A percentile compares a stretch with the other conserved stretches of the same genome.
phyloP scores from a whole-genome alignment of 2,329 filamentous ascomycete species.

The Diaporthe vexans region DNA sequence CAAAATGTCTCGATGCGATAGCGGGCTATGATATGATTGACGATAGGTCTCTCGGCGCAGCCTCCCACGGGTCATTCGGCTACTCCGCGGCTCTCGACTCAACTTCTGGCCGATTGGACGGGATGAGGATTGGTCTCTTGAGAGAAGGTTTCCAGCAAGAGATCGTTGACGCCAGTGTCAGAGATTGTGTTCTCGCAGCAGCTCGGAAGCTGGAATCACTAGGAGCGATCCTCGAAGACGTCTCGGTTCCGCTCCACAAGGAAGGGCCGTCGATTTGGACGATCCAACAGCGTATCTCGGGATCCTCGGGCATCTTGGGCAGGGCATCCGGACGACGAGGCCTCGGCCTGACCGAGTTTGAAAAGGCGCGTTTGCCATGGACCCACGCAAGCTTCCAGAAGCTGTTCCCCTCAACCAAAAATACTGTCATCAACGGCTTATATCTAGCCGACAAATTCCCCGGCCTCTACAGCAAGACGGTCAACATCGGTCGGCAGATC shows the following conservation, averaged over 20 bases:
- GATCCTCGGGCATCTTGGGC: constrained; percentile 49
- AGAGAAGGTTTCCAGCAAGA: constrained; percentile 14
- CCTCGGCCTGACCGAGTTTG: constrained; percentile 45
- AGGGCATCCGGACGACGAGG: constrained; percentile 50
- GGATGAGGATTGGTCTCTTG: constrained; percentile 3
- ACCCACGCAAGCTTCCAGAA: constrained; percentile 3
- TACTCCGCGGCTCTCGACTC: constrained; percentile 4
- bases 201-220: constrained; percentile 15
- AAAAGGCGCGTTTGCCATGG: constrained; percentile 8
- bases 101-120: background rate
- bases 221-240: background rate
- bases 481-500: constrained; percentile 62
- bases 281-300: constrained; percentile 41
- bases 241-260: constrained; percentile 7
- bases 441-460: constrained; percentile 23
- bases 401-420: constrained; percentile 45
- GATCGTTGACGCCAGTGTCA: constrained; percentile 1
- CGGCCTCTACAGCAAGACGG: constrained; percentile 57
- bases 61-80: constrained; percentile 33
- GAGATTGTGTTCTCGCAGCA: constrained; percentile 1
- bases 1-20: constrained; percentile 59
- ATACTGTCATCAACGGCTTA: constrained; percentile 64
- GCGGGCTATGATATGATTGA: constrained; percentile 64
- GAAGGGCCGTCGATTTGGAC: constrained; percentile 18
- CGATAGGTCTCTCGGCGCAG: constrained; percentile 53